These are phyloP conservation scores for Coemansia sp. DNA, from an alignment of 192 early-diverging fungal species.

Conservation along the genomic window DNA sequence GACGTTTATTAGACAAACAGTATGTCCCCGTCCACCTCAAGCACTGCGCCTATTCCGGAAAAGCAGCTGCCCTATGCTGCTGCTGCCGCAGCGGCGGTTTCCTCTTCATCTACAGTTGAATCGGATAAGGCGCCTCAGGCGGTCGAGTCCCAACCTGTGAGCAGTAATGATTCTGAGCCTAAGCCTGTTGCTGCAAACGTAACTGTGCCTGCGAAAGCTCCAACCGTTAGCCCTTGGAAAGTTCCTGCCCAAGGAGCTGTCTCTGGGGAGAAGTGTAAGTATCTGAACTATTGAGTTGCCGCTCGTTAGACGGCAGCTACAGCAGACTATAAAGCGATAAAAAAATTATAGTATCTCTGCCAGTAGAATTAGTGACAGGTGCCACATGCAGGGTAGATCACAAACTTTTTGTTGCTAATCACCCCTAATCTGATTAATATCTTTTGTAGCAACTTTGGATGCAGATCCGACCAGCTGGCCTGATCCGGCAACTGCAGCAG, in stretches of 20 bases:
- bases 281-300: not conserved
- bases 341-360: not conserved
- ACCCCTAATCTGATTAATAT: not conserved
- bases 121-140: not conserved
- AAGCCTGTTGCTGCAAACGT: not conserved
- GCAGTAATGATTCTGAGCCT: not conserved
- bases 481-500: constrained; percentile 50
- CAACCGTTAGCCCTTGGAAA: constrained; percentile 55
- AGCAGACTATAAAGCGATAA: not conserved
- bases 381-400: not conserved
- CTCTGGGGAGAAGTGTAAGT: constrained; percentile 34
- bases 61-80: constrained; percentile 2
- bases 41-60: not conserved
- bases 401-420: constrained; percentile 3
- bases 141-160: not conserved
- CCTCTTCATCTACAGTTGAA: not conserved
- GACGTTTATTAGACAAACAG: no score
- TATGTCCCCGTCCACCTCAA: constrained; percentile 4
- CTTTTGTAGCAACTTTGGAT: constrained; percentile 22
- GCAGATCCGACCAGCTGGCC: constrained; percentile 50
- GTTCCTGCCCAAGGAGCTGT: constrained; percentile 33
- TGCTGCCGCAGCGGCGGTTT: not conserved
- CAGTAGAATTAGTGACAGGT: no score
- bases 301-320: not conserved
- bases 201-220: constrained; percentile 20